Evolutionary conservation across 306 rosid species (phyloP).

Genomic region (Vachellia pachyceras): DNA sequence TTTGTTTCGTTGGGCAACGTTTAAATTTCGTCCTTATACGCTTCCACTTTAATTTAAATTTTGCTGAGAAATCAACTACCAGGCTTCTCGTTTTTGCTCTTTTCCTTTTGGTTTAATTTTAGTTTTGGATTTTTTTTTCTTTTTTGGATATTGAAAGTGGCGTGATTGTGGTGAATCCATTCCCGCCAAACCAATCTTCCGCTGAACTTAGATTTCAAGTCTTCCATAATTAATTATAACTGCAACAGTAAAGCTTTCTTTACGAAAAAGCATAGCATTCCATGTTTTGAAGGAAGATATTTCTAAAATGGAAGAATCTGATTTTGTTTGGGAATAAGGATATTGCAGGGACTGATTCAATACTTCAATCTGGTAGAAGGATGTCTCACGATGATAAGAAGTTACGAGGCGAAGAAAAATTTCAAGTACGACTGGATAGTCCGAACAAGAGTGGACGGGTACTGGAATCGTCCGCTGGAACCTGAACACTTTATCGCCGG

Average conservation of each 20-base stretch:
- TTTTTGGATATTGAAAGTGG: not conserved
- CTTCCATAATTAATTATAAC: not conserved
- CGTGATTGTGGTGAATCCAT: not conserved
- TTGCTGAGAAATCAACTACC: not conserved
- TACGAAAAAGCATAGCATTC: not conserved
- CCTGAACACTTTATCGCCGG: slow-evolving; percentile 60
- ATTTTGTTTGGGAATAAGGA: not conserved
- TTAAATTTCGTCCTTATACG: not conserved
- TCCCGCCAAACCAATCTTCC: not conserved
- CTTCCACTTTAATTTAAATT: not conserved
- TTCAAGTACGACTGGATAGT: slow-evolving; percentile 85
- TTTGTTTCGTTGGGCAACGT: not conserved
- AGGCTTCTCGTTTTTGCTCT: not conserved
- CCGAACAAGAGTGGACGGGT: slow-evolving; percentile 91
- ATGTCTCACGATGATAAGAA: slow-evolving; percentile 63
- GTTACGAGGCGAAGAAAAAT: slow-evolving; percentile 53
- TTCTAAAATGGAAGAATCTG: not conserved
- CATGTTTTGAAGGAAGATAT: not conserved
- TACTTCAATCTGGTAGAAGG: slow-evolving; percentile 89
- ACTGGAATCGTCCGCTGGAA: slow-evolving; percentile 78
- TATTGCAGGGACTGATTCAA: slow-evolving; percentile 77
- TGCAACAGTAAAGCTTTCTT: not conserved
- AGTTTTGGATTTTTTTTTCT: not conserved
- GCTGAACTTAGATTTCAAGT: not conserved
- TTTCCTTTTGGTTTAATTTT: not conserved